A percentile compares a stretch with the other conserved stretches of the same genome.
These are phyloP conservation scores for Glycyrrhiza uralensis DNA, from an alignment of 306 rosid genomes.

Conservation along the genomic window DNA sequence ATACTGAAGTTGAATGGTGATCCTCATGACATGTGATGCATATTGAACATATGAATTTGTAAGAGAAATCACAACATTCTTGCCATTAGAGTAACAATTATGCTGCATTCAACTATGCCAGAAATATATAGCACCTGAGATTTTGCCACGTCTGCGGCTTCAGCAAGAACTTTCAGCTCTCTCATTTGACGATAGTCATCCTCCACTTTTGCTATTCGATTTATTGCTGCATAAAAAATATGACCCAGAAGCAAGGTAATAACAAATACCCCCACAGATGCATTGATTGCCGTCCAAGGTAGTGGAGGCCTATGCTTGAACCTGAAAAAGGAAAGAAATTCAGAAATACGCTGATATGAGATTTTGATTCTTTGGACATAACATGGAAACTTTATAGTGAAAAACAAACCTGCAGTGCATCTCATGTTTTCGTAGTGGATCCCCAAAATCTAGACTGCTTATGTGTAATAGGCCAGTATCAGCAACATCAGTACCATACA, in stretches of 20 bases:
- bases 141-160: constrained; percentile 98
- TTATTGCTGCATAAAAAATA: constrained; percentile 78
- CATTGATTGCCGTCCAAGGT: constrained; percentile 75
- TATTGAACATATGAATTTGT: background rate
- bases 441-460: constrained; percentile 87
- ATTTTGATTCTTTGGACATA: constrained; percentile 13
- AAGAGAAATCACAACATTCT: constrained; percentile 1
- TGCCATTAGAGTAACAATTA: background rate
- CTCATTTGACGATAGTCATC: constrained; percentile 62
- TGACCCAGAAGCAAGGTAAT: constrained; percentile 81
- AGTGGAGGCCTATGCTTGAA: constrained; percentile 73
- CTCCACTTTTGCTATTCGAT: constrained; percentile 80
- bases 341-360: background rate
- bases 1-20: background rate
- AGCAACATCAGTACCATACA: constrained; percentile 79
- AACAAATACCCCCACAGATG: constrained; percentile 61
- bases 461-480: constrained; percentile 71
- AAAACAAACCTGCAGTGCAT: constrained; percentile 93
- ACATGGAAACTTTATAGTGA: background rate
- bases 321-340: constrained; percentile 42
- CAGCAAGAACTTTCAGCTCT: constrained; percentile 72
- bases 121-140: constrained; percentile 63
- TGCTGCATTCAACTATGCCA: background rate
- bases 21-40: constrained; percentile 16
- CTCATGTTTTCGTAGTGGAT: constrained; percentile 92